Base-by-base conservation (phyloP, 2,329 filamentous ascomycete species). In the Colletotrichum somersetense region DNA sequence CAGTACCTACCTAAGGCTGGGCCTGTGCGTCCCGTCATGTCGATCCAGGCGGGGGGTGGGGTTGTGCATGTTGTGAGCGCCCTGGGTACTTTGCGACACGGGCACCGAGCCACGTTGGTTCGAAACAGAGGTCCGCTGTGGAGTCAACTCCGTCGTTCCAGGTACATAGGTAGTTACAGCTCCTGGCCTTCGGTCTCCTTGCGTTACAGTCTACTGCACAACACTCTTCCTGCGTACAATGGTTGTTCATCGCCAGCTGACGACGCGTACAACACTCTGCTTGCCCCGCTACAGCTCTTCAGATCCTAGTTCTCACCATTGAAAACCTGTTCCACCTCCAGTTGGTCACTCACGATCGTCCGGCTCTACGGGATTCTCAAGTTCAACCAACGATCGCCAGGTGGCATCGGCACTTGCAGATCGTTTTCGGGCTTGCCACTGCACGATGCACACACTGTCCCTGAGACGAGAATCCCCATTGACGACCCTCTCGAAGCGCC, bases 111-210 rank as follows among this genome's bases (percentile, higher is more conserved):
- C 14, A 33, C 23, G 35, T 20, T 52, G 23, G 46, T 40, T 35
- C 33, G 61, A 69, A 52, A 38, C 61, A 65, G 20, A 65, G 52
- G 38, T 69, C 66, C 52, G 42, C 44, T 59, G 62, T 70, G 67
- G 67, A 70, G 61, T 55, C 10, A 30, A 35, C 55, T 66, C 55
- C 62, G 67, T 52, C 62, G 66, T 70, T 52, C 58, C 55, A 30
- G 30, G 30, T 30, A 30, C 30, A 30, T 30, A 30, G 30, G 30
- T 30, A 26, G 53, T 38, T 44, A 53, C 42, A 44, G 46, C 46
- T 63, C n/a, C 42, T 59, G 44, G 48, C 58, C 66, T 48, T 30
- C 44, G 48, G 20, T 40, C 38, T 33, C 56, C 18, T 26, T 67
- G 59, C 14, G 23, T 56, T 33, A 40, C 35, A 46, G 44, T 48